Percentiles rank a stretch among this genome's conserved stretches.
These are phyloP conservation scores for Austroboletus niveus DNA, from an alignment of 1,284 basidiomycete species.

Conservation along the genomic window DNA sequence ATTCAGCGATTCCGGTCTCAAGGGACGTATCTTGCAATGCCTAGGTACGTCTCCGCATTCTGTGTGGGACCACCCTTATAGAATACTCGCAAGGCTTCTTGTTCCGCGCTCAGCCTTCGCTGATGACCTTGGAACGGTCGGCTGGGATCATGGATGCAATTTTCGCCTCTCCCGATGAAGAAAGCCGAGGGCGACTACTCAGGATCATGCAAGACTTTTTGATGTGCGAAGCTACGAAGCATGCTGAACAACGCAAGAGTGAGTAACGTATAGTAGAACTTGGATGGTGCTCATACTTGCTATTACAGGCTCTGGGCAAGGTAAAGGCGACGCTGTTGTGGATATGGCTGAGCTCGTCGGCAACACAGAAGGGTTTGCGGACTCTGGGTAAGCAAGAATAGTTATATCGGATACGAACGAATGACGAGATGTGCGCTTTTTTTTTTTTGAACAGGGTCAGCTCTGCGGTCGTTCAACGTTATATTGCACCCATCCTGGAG, in stretches of 20 bases:
- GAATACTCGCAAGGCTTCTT: conserved; percentile 62
- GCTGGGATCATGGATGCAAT: conserved; percentile 87
- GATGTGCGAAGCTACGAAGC: conserved; percentile 75
- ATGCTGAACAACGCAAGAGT: conserved; percentile 68
- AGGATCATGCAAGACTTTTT: conserved; percentile 92
- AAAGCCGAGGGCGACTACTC: conserved; percentile 72
- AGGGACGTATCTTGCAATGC: conserved; percentile 73
- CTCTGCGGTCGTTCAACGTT: conserved; percentile 91
- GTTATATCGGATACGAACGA: background rate
- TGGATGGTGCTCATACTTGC: conserved; percentile 1
- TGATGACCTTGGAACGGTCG: conserved; percentile 81
- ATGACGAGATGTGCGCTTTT: background rate
- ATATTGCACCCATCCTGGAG: conserved; percentile 78
- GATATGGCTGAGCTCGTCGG: conserved; percentile 94
- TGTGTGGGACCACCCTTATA: background rate
- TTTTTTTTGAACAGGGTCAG: conserved; percentile 62
- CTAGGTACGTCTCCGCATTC: conserved; percentile 53
- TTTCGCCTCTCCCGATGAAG: conserved; percentile 69
- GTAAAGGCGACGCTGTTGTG: conserved; percentile 50
- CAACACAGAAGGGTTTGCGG: conserved; percentile 90
- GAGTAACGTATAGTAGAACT: background rate
- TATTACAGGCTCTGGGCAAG: conserved; percentile 35
- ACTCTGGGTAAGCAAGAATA: conserved; percentile 71
- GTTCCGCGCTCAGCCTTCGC: conserved; percentile 87
- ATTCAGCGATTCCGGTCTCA: conserved; percentile 51